Percentiles rank a stretch among this genome's conserved stretches.
Conservation (phyloP, 164 flowering plant genomes). For the Dillenia turbinata region DNA sequence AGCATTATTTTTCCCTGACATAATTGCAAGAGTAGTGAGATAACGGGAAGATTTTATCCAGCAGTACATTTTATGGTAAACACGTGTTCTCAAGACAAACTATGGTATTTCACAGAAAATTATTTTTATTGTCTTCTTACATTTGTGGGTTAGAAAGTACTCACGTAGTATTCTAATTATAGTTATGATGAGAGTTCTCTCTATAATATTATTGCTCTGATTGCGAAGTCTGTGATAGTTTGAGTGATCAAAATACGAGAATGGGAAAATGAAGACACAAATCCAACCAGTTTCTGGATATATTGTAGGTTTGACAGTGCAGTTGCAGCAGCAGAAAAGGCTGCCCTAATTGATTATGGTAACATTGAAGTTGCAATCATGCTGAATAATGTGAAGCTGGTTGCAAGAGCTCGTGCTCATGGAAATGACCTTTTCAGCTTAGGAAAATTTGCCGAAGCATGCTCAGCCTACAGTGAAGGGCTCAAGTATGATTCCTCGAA, state of each 20-base stretch:
- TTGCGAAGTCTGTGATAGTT: too few relatives aligned
- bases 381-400: slow-evolving; percentile 33
- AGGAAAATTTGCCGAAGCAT: slow-evolving; percentile 43
- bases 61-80: too few relatives aligned
- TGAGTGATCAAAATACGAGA: too few relatives aligned
- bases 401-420: slow-evolving; percentile 35
- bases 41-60: too few relatives aligned
- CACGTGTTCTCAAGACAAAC: too few relatives aligned
- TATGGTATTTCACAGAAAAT: neutral
- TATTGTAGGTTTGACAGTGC: slow-evolving; percentile 48
- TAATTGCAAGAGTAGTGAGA: too few relatives aligned
- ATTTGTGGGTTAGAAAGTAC: slow-evolving; percentile 13
- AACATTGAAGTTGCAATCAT: slow-evolving; percentile 28
- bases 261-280: too few relatives aligned
- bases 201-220: too few relatives aligned
- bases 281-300: slow-evolving; percentile 3
- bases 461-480: slow-evolving; percentile 52
- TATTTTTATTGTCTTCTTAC: neutral
- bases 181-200: too few relatives aligned
- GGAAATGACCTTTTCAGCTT: slow-evolving; percentile 45
- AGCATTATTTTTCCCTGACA: too few relatives aligned
- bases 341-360: slow-evolving; percentile 26
- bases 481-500: slow-evolving; percentile 34
- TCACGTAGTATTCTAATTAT: too few relatives aligned
- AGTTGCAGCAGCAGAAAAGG: slow-evolving; percentile 36